Evolutionary conservation across 345 rosid species (phyloP), one percentile per base, ranked within the genome.

Genomic region (Sonneratia caseolaris): DNA sequence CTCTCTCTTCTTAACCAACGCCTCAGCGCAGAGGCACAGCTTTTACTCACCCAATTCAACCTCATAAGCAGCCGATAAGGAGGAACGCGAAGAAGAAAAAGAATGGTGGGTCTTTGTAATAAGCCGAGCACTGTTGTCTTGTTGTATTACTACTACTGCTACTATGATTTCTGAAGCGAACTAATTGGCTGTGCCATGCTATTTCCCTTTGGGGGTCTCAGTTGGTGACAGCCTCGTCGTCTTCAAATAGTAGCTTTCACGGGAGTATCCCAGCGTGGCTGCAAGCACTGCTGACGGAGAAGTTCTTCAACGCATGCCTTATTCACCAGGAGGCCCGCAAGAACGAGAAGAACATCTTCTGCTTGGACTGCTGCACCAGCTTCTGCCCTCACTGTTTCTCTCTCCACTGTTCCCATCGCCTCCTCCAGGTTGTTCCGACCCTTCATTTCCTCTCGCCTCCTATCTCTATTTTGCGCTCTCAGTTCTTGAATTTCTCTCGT

Each of bases 381-480:
- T 65, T 82, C 35, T 77, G 82, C 62, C 74, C 79, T 21, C 79
- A 82, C 71, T 82, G 82, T 70, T 61, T 75, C 68, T 69, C 78
- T n/a, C 22, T 36, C 67, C 83, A 78, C 70, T 68, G 67, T 38
- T 35, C 71, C 65, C 85, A 82, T 72, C 78, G 76, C 56, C 80
- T 77, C 71, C 73, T 82, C 32, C 85, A 81, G 80, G 82, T 14
- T 32, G 66, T 3, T 32, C 37, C 10, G 13, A 3, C 37, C 7
- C 38, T 27, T 4, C 37, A 4, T 12, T 62, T 35, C 38, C 38
- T 10, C 38, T 47, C 51, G 14, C 9, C 51, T 2, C 14, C 51
- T 13, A 13, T 47, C 51, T 47, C 51, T 6, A 47, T 47, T 47
- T 47, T 47, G 51, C 51, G 3, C 13, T 9, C 51, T 13, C 8